Evolutionary conservation across 441 rosid genomes (phyloP), one percentile per base, ranked within the genome.

Genomic region (Gossypium trilobum): DNA sequence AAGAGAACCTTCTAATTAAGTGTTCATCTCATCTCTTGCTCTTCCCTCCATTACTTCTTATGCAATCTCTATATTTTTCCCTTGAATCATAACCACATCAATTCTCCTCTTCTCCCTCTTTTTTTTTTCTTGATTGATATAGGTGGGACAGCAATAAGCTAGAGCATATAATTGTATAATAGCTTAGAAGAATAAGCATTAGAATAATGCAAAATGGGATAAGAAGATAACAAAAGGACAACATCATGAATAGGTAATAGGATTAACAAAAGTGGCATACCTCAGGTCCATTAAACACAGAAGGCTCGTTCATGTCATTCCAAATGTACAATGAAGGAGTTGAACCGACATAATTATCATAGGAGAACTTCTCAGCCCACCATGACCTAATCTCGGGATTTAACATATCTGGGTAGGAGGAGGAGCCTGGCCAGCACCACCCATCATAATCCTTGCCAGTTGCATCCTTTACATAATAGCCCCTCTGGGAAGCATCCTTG

Each of bases 241-340:
- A 71, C 29, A 42, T 13, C 54, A 11, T 42, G 29, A 19, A 70
- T 2, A 33, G 7, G n/a, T 36, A 8, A 71, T 14, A 8, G 50
- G n/a, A 11, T 57, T 8, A 33, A 4, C 31, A 25, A 17, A 11
- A 64, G 63, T 22, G 48, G 16, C 75, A 72, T 84, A 95, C 99
- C 99, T 95, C 99, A 1, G 99, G 99, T 70, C 98, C 99, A 64
- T 95, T 95, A 82, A 92, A 95, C 66, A 95, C 99, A 33, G 99
- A 95, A 74, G 99, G 99, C 84, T 95, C 99, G 68, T 95, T 95
- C 99, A 95, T 92, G 87, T 95, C 98, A 85, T 95, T 95, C 98
- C 99, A 95, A 63, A 87, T 92, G 81, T 92, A 88, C 77, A 95
- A 81, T 0, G 96, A 88, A 10, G 96, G 90, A 48, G 99, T 95